A percentile compares a stretch with the other conserved stretches of the same genome.
phyloP scores from a whole-genome alignment of 495 filamentous ascomycete genomes.

The Tirmania nivea region DNA sequence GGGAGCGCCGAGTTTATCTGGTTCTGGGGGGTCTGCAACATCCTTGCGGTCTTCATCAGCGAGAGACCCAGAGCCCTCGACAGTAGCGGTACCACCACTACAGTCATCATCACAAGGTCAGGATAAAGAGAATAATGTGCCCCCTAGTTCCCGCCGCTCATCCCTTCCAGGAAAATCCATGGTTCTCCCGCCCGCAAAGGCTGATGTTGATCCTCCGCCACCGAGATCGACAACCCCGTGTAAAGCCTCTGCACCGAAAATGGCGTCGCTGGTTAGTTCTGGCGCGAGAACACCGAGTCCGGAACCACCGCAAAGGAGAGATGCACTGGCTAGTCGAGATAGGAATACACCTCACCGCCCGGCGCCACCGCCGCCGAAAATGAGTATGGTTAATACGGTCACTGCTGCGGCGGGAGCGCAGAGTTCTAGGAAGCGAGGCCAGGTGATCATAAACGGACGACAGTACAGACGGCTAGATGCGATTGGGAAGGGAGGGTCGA shows the following conservation, averaged over 20 bases:
- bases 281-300: neutral
- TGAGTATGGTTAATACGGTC: constrained; percentile 81
- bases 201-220: neutral
- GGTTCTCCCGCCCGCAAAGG: no score
- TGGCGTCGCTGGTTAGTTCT: neutral
- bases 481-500: constrained; percentile 77
- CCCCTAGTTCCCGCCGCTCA: neutral
- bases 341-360: constrained; percentile 65
- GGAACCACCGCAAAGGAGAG: constrained; percentile 35
- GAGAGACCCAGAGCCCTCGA: no score
- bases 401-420: constrained; percentile 65
- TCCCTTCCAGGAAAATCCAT: no score
- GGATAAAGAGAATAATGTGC: neutral
- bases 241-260: neutral
- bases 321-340: constrained; percentile 46
- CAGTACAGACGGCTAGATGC: constrained; percentile 71
- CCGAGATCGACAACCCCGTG: neutral
- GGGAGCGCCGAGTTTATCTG: neutral
- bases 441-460: constrained; percentile 75
- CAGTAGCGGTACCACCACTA: no score
- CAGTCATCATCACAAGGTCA: no score
- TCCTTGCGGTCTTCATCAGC: no score
- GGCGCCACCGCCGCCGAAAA: constrained; percentile 79
- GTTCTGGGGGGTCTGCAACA: neutral
- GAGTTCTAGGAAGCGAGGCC: constrained; percentile 37